Base-by-base conservation (phyloP, 768 basidiomycete genomes). In the Baorangia bicolor region DNA sequence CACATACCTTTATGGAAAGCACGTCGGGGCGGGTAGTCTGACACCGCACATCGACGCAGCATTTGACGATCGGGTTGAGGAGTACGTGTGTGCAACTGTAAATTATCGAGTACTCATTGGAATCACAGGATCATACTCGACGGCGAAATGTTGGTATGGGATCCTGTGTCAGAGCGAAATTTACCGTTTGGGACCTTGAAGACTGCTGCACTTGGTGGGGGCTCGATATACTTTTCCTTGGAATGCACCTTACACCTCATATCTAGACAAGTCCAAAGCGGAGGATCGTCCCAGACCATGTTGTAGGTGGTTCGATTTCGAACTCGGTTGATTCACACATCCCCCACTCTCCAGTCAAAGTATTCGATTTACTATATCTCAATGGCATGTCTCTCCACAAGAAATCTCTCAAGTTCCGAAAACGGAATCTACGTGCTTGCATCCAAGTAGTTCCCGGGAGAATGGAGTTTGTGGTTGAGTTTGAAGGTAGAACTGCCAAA, bases 141-240 rank as follows among this genome's bases (percentile, higher is more conserved):
- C 62, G 97, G 97, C 0, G 97, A 99, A 70, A 98, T 99, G 96
- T 76, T 99, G 31, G 96, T 98, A 3, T 98, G 91, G 90, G 97
- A 98, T 71, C 96, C 96, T 0, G 78, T 89, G 4, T 86, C 92
- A 1, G 87, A 89, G 63, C 84, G 91, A 21, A 91, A 92, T 65
- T 75, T 97, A 20, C 92, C 96, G 0, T 98, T 99, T 58, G 97
- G 97, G 2, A 90, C 86, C 0, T 75, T 99, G 47, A 99, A 99
- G 73, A 92, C 94, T 0, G 93, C 94, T 40, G 95, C 95, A 0
- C 75, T 88, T 16, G 90, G 92, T 93, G 55, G 39, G 77, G 58
- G 18, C n/a, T 30, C 1, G 14, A 13, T 47, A 3, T 4, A 8
- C 21, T n/a, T 37, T 53, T 38, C 5, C 39, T 42, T 38, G 14